Evolutionary conservation across 257 asterid species (phyloP).

Genomic region (Jacaranda mimosifolia): DNA sequence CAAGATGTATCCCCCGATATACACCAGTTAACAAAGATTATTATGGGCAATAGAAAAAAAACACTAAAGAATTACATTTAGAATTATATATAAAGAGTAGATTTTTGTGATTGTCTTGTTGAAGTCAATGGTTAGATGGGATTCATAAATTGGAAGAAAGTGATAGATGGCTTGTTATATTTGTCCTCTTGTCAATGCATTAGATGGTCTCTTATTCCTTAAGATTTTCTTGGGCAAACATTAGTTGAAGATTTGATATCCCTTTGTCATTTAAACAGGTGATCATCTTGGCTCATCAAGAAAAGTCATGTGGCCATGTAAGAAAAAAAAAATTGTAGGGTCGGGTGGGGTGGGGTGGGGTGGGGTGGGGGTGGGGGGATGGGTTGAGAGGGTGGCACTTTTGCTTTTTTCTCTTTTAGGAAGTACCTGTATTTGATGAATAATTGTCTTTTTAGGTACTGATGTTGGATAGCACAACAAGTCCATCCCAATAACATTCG

Average conservation of each 20-base stretch:
- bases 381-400: not conserved
- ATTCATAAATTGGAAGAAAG: constrained; percentile 27
- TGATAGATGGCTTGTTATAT: constrained; percentile 4
- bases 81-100: too few species aligned
- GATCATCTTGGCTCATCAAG: not conserved
- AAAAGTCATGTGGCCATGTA: not conserved
- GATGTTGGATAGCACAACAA: too few species aligned
- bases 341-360: too few species aligned
- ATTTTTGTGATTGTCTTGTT: not conserved
- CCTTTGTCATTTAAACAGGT: not conserved
- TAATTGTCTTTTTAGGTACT: constrained; percentile 12
- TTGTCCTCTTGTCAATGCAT: constrained; percentile 24
- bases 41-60: too few species aligned
- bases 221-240: constrained; percentile 16
- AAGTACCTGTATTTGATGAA: constrained; percentile 5
- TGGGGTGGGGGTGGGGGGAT: too few species aligned
- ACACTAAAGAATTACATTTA: too few species aligned
- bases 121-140: constrained; percentile 24
- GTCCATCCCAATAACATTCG: too few species aligned
- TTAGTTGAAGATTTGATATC: constrained; percentile 22
- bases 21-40: too few species aligned
- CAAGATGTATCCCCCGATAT: too few species aligned
- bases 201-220: constrained; percentile 22
- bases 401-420: not conserved
- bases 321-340: too few species aligned